Evolutionary conservation across 2,329 filamentous ascomycete species (phyloP), one percentile per base, ranked within the genome.

Genomic region (Mollisiaceae sp.): DNA sequence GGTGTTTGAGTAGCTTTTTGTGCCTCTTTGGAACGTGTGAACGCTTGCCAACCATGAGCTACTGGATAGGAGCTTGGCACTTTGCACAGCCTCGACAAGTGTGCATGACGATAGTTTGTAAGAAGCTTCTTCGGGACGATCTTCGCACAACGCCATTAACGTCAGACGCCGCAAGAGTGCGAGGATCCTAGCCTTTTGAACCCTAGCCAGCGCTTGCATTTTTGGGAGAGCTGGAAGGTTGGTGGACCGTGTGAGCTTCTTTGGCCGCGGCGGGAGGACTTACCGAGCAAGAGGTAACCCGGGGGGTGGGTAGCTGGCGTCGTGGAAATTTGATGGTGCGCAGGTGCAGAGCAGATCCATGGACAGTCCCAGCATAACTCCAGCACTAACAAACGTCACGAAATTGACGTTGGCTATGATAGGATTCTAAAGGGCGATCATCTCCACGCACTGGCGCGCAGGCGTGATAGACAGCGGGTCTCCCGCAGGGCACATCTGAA

Each of bases 251-350:
- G 50, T 18, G 50, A 54, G 50, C 24, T 24, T 54, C 50, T 35
- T 35, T 54, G 50, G 32, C 32, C 32, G 36, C 9, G 36, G 35
- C 55, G 32, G 55, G 55, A 54, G 43, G 54, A 60, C 45, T 52
- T 64, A 63, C 62, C 61, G 41, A 59, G 59, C 15, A 56, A 41
- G 20, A 57, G 57, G 56, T 20, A 45, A 60, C 57, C 62, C 47
- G 38, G 62, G 52, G 54, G n/a, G 38, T 54, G 56, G 43, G 20
- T 22, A 52, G 24, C 12, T 47, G 55, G 55, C 35, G 35, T 57
- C 45, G 50, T 60, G 56, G 57, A 60, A 64, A 45, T 63, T 60
- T 60, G 62, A 64, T 47, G 62, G 55, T 60, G 56, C 55, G 62
- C 43, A 63, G 62, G 43, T 55, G 47, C 52, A 60, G 24, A 41